A percentile compares a stretch with the other conserved stretches of the same genome.
These are phyloP conservation scores for Sporisorium reilianum DNA, from an alignment of 1,284 basidiomycete genomes.

Conservation along the genomic window DNA sequence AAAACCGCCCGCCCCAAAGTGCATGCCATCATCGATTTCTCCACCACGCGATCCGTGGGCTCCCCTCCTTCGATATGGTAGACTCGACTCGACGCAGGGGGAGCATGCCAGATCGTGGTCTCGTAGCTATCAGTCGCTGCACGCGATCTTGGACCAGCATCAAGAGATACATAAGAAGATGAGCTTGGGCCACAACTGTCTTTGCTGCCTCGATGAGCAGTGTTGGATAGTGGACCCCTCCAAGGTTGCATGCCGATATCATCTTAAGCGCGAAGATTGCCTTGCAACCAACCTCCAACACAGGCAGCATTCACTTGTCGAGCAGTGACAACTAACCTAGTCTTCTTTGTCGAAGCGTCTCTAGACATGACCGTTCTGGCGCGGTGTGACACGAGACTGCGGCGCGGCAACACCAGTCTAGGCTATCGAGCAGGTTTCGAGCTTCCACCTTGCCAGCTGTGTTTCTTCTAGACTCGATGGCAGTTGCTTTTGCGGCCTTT, in stretches of 20 bases:
- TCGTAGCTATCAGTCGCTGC: neutral
- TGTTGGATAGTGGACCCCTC: no score
- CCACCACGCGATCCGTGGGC: conserved; percentile 2
- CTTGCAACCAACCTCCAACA: no score
- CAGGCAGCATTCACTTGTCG: no score
- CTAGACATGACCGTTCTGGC: no score
- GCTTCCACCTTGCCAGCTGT: neutral
- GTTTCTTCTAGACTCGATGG: neutral
- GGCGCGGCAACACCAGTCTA: no score
- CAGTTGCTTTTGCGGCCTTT: neutral
- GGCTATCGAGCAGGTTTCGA: neutral
- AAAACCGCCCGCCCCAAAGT: conserved; percentile 6
- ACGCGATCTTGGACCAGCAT: no score
- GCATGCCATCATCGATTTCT: conserved; percentile 5
- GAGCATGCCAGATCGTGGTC: neutral
- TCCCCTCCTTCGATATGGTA: neutral
- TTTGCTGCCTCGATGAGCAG: no score
- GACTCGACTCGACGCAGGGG: neutral
- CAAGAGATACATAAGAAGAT: neutral
- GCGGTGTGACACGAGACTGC: no score
- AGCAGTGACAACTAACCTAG: no score
- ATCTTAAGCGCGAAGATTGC: neutral
- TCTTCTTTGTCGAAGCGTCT: no score
- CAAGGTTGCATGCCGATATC: conserved; percentile 2
- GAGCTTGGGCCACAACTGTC: neutral